A percentile compares a stretch with the other conserved stretches of the same genome.
These are phyloP conservation scores for Triangularia verruculosa DNA, from an alignment of 2,329 filamentous ascomycete genomes.

Conservation along the genomic window DNA sequence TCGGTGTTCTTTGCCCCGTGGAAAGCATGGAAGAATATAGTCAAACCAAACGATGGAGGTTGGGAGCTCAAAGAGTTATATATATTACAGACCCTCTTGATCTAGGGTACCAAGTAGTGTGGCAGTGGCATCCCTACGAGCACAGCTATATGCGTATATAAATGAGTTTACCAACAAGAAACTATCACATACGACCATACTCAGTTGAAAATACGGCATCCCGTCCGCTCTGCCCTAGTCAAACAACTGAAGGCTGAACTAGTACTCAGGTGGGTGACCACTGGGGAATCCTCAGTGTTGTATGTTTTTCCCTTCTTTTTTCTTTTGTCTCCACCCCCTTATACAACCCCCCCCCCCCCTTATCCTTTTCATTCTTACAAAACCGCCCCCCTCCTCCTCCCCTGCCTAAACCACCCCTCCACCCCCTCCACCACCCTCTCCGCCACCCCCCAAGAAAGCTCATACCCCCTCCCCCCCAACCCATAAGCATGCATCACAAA, in stretches of 20 bases:
- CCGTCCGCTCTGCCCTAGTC: background rate
- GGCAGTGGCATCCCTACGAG: too few relatives aligned
- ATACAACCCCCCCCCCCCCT: background rate
- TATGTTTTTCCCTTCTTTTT: background rate
- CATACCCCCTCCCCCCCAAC: constrained; percentile 47
- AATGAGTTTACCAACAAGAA: too few relatives aligned
- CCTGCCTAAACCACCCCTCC: constrained; percentile 22
- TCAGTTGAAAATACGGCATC: background rate
- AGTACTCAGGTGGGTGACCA: background rate
- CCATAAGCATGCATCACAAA: constrained; percentile 48
- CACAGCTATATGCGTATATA: too few relatives aligned
- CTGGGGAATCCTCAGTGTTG: background rate
- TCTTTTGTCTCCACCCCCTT: background rate
- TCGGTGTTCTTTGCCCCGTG: too few relatives aligned
- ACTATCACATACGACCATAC: background rate
- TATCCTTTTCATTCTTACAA: too few relatives aligned
- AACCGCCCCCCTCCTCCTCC: background rate
- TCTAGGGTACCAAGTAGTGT: too few relatives aligned
- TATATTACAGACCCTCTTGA: too few relatives aligned
- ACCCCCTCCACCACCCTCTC: constrained; percentile 40
- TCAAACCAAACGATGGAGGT: too few relatives aligned
- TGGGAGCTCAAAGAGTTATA: too few relatives aligned
- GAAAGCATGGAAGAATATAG: too few relatives aligned
- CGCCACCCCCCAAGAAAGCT: constrained; percentile 48
- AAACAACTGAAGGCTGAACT: background rate